Conservation (phyloP, 208 protist species). For the Leishmania aethiopica region DNA sequence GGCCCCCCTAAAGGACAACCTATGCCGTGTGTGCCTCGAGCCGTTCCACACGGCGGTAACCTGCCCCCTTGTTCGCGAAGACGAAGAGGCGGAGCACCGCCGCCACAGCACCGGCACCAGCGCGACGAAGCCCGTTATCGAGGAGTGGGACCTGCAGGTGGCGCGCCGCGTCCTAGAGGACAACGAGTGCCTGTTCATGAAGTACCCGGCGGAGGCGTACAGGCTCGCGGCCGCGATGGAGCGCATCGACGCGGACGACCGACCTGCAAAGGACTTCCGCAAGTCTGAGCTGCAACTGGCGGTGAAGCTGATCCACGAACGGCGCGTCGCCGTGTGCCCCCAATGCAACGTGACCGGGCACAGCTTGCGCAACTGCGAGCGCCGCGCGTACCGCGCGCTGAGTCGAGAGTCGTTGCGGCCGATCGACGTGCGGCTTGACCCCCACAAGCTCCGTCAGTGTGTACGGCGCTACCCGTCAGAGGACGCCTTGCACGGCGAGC, state of each 20-base stretch:
- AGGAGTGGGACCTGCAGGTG: slow-evolving; percentile 84
- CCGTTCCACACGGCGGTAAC: slow-evolving; percentile 69
- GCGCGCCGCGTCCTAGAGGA: slow-evolving; percentile 73
- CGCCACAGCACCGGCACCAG: slow-evolving; percentile 25
- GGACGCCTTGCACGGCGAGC: slow-evolving; percentile 35
- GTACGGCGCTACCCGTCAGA: slow-evolving; percentile 39
- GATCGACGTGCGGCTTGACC: slow-evolving; percentile 70
- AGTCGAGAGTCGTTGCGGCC: slow-evolving; percentile 38
- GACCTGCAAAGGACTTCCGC: slow-evolving; percentile 80
- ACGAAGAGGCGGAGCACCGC: slow-evolving; percentile 29
- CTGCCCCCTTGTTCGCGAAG: slow-evolving; percentile 46
- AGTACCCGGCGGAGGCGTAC: slow-evolving; percentile 50
- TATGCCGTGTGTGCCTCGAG: slow-evolving; percentile 75
- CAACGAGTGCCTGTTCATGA: slow-evolving; percentile 55
- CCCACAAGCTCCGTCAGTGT: slow-evolving; percentile 35
- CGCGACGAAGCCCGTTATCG: slow-evolving; percentile 29
- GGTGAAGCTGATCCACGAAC: slow-evolving; percentile 69
- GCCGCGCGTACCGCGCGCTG: slow-evolving; percentile 48
- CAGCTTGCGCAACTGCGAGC: slow-evolving; percentile 56
- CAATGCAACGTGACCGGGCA: slow-evolving; percentile 72
- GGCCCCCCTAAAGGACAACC: slow-evolving; percentile 65
- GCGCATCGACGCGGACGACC: slow-evolving; percentile 76
- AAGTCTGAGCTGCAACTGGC: slow-evolving; percentile 82
- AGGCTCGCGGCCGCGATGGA: slow-evolving; percentile 52
- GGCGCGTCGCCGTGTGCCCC: slow-evolving; percentile 59